Conservation (phyloP, 768 basidiomycete genomes). For the Crucibulum laeve region DNA sequence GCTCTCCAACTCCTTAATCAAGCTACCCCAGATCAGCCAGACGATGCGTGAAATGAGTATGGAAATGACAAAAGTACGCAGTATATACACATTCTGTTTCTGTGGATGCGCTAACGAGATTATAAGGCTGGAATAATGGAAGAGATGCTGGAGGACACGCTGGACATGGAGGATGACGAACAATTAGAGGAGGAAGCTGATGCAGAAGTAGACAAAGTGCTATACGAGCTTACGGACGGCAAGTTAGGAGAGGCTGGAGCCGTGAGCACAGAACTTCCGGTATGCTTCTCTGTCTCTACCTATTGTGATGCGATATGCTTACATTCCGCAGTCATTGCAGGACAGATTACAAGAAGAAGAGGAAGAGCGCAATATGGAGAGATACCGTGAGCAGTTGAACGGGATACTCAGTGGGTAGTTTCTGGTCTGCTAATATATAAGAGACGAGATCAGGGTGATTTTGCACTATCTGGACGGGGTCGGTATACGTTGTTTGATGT, state of each 20-base stretch:
- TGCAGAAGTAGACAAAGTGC: slow-evolving; percentile 93
- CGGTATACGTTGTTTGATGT: too few relatives aligned
- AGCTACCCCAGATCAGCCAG: slow-evolving; percentile 87
- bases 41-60: slow-evolving; percentile 97
- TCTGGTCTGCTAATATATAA: too few relatives aligned
- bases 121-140: slow-evolving; percentile 96
- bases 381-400: slow-evolving; percentile 85
- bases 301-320: slow-evolving; percentile 5
- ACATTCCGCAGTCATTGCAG: slow-evolving; percentile 43
- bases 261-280: slow-evolving; percentile 70
- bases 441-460: too few relatives aligned
- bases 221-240: slow-evolving; percentile 93
- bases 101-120: too few relatives aligned
- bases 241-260: slow-evolving; percentile 86
- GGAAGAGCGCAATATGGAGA: slow-evolving; percentile 83
- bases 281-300: slow-evolving; percentile 33
- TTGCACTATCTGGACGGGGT: too few relatives aligned
- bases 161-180: slow-evolving; percentile 91
- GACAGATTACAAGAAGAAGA: slow-evolving; percentile 73
- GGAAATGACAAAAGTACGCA: slow-evolving; percentile 95
- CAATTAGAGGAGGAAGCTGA: slow-evolving; percentile 96
- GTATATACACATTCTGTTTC: background rate
- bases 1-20: slow-evolving; percentile 88
- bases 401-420: slow-evolving; percentile 77
- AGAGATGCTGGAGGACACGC: slow-evolving; percentile 94